Percentiles rank a stretch among this genome's conserved stretches.
Evolutionary conservation across 1,284 basidiomycete species (phyloP).

Genomic region (Stereum hirsutum): DNA sequence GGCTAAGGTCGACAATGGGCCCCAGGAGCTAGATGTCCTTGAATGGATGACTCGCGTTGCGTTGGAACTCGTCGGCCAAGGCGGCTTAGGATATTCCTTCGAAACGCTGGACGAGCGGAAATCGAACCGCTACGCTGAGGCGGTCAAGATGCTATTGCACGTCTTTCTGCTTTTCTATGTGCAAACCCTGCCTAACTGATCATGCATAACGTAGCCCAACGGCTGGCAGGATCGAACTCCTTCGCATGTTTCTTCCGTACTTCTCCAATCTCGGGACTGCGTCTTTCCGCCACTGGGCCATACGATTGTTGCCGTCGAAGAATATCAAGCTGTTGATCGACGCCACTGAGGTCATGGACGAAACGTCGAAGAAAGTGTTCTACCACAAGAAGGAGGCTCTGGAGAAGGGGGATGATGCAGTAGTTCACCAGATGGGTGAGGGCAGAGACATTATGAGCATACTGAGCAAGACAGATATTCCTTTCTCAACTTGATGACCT

Average conservation of each 20-base stretch:
- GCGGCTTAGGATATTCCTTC: slow-evolving; percentile 31
- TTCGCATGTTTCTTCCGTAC: slow-evolving; percentile 22
- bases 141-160: slow-evolving; percentile 20
- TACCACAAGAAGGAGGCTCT: slow-evolving; percentile 29
- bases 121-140: slow-evolving; percentile 21
- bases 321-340: slow-evolving; percentile 23
- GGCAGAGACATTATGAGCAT: slow-evolving; percentile 42
- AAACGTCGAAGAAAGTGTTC: slow-evolving; percentile 26
- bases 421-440: slow-evolving; percentile 21
- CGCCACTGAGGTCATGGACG: slow-evolving; percentile 28
- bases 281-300: slow-evolving; percentile 23
- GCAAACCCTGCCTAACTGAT: not conserved
- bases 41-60: slow-evolving; percentile 30
- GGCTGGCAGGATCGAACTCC: slow-evolving; percentile 12
- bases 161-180: slow-evolving; percentile 10
- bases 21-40: slow-evolving; percentile 22
- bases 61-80: slow-evolving; percentile 22
- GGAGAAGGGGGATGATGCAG: slow-evolving; percentile 22
- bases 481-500: too few relatives aligned
- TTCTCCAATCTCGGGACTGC: slow-evolving; percentile 24
- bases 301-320: slow-evolving; percentile 25
- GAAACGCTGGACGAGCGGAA: slow-evolving; percentile 17
- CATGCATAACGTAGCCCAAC: slow-evolving; percentile 15
- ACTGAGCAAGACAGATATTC: too few relatives aligned
- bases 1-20: slow-evolving; percentile 4